These are phyloP conservation scores for Plasmodium relictum DNA, from an alignment of 169 alveolate genomes.

Conservation along the genomic window DNA sequence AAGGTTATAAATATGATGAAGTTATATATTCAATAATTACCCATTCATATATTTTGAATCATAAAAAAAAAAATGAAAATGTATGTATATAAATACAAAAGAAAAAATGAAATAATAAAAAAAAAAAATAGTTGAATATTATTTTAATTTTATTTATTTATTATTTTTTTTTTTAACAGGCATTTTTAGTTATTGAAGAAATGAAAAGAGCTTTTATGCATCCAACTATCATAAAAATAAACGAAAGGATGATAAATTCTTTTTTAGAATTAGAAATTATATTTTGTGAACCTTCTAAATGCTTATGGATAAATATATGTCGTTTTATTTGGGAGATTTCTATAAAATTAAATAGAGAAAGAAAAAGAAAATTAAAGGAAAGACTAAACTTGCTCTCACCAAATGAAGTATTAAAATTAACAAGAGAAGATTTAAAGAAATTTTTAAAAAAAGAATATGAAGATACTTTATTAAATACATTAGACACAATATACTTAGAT, in stretches of 20 bases:
- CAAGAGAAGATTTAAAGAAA: constrained; percentile 55
- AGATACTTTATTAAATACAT: constrained; percentile 39
- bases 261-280: constrained; percentile 86
- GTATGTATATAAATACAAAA: constrained; percentile 53
- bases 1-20: constrained; percentile 85
- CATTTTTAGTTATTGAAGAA: constrained; percentile 88
- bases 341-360: constrained; percentile 66
- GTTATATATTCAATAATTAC: constrained; percentile 88
- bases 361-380: constrained; percentile 63
- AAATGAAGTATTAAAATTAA: constrained; percentile 60
- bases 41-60: constrained; percentile 84
- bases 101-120: neutral
- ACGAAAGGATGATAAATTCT: constrained; percentile 85
- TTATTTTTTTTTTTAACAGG: constrained; percentile 74
- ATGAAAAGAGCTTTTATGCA: constrained; percentile 87
- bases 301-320: constrained; percentile 83
- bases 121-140: neutral
- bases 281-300: constrained; percentile 85
- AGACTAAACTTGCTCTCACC: constrained; percentile 51
- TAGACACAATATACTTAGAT: constrained; percentile 56
- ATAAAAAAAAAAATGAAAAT: constrained; percentile 80
- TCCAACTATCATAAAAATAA: constrained; percentile 87
- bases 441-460: constrained; percentile 66
- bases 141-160: neutral
- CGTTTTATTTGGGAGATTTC: constrained; percentile 84